A percentile compares a stretch with the other conserved stretches of the same genome.
phyloP scores from a whole-genome alignment of 768 basidiomycete species.

The Auricularia cornea region DNA sequence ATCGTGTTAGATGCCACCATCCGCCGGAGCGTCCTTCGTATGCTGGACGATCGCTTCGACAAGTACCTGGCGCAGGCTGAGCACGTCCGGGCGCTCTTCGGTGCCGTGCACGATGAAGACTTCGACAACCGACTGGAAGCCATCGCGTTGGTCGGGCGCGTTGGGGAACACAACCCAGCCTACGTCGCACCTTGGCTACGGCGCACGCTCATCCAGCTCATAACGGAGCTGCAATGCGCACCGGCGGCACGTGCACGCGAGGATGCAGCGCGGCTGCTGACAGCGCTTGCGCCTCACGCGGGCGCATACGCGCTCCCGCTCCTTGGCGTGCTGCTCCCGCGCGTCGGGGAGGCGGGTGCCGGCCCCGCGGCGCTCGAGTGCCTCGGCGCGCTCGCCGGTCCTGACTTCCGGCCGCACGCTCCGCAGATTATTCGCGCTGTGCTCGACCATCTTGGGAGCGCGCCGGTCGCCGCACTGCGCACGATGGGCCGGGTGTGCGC shows the following conservation, averaged over 20 bases:
- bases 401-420: conserved; percentile 32
- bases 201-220: conserved; percentile 38
- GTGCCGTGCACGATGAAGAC: conserved; percentile 42
- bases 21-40: conserved; percentile 32
- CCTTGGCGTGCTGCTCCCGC: conserved; percentile 37
- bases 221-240: conserved; percentile 41
- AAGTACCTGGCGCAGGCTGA: conserved; percentile 40
- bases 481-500: conserved; percentile 40
- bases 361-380: conserved; percentile 34
- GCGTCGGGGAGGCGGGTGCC: conserved; percentile 29
- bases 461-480: conserved; percentile 22
- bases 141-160: conserved; percentile 37
- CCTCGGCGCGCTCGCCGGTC: conserved; percentile 39
- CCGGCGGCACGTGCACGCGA: conserved; percentile 34
- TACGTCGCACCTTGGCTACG: conserved; percentile 42
- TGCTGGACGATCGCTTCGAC: conserved; percentile 37
- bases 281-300: conserved; percentile 34
- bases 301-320: conserved; percentile 38
- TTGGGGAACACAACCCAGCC: conserved; percentile 39
- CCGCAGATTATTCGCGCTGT: conserved; percentile 35
- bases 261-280: conserved; percentile 36
- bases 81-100: conserved; percentile 39
- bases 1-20: conserved; percentile 28
- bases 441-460: conserved; percentile 29
- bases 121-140: conserved; percentile 37